These are phyloP conservation scores for Fistulina hepatica DNA, from an alignment of 1,284 basidiomycete species.

Conservation along the genomic window DNA sequence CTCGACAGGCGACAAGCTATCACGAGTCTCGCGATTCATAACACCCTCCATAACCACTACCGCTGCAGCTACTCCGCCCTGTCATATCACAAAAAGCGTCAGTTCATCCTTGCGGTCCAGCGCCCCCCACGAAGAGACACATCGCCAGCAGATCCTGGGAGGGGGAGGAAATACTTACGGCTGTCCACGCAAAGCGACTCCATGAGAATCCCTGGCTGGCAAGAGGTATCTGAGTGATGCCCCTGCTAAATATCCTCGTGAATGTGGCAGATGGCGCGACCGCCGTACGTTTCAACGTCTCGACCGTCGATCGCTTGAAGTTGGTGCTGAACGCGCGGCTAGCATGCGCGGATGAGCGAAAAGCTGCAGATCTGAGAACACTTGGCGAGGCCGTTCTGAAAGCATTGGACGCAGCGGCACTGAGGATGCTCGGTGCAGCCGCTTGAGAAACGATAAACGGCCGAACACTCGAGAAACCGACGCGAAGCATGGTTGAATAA, in stretches of 20 bases:
- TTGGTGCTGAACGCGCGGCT: background rate
- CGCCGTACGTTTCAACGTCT: no score
- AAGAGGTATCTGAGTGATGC: no score
- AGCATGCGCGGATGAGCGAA: background rate
- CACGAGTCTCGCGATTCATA: conserved; percentile 71
- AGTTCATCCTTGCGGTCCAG: no score
- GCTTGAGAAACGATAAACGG: no score
- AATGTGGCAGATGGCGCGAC: no score
- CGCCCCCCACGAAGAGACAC: no score
- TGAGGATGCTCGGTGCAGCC: background rate
- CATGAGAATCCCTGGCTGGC: no score
- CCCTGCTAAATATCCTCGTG: no score
- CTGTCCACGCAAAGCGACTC: background rate
- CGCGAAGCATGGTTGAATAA: conserved; percentile 1
- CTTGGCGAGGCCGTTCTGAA: background rate
- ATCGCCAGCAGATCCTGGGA: background rate
- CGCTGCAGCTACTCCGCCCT: conserved; percentile 53
- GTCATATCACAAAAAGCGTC: no score
- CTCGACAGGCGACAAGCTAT: conserved; percentile 49
- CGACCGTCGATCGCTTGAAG: background rate
- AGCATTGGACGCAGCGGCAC: background rate
- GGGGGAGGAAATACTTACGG: background rate
- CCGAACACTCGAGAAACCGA: background rate
- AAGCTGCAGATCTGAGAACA: background rate
- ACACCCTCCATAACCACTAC: conserved; percentile 53